Base-by-base conservation (phyloP, 2,329 filamentous ascomycete genomes). In the Penicillium expansum region DNA sequence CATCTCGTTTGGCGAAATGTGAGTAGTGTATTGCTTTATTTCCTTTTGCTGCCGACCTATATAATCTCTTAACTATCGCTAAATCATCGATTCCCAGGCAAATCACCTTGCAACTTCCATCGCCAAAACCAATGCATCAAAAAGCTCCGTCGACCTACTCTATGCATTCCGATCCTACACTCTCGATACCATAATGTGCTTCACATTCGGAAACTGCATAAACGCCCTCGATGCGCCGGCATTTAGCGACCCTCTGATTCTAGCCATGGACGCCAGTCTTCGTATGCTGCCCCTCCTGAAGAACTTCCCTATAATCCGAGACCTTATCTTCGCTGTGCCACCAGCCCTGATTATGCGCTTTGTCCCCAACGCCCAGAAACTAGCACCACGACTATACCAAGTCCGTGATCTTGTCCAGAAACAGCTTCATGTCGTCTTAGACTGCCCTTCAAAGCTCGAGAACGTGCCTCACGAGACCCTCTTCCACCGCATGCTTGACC, bases 1-100 rank as follows among this genome's bases (percentile, higher is more conserved):
- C 44, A 57, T 44, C 51, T 57, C 20, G 44, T 57, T 22, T 57
- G 55, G 55, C 50, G 51, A 48, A 57, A 57, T 38, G 55, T 57
- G 18, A 39, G 55, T 48, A 33, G 5, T 35, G 10, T 27, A 32
- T 47, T 22, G 8, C 18, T 10, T 37, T 9, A 2, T 8, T 18
- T 48, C 11, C 1, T 22, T 32, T 32, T 16, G 13, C 5, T 14
- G 5, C 6, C 24, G 14, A 22, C 13, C 11, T 10, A 32, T 22
- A 33, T 16, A 33, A n/a, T n/a, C 24, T 37, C 45, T 27, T 8
- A 24, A 37, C 10, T 0, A 5, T 6, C 16, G 10, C n/a, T 38
- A 27, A 39, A 27, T 30, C 7, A 29, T n/a, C 7, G 11, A 5
- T 7, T 24, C 1, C 3, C 11, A 49, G 47, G 47, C 47, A 14